A percentile compares a stretch with the other conserved stretches of the same genome.
Conservation (phyloP, 345 rosid species). For the Litchi chinensis region DNA sequence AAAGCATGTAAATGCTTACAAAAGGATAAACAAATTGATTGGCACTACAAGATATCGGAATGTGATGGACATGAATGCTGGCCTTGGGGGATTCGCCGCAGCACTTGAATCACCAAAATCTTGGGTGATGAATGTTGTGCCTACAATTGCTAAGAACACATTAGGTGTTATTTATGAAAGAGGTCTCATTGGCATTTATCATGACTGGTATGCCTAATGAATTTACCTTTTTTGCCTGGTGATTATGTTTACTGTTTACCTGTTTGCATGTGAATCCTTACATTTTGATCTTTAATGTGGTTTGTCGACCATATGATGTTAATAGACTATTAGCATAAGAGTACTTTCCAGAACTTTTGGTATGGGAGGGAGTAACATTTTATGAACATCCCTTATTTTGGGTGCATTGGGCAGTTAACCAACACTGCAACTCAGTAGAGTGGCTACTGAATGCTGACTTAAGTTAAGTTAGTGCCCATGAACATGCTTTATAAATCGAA, state of each 20-base stretch:
- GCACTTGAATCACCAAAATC: conserved; percentile 85
- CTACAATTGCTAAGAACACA: conserved; percentile 71
- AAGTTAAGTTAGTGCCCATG: neutral
- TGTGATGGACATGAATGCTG: conserved; percentile 96
- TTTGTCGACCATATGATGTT: conserved; percentile 3
- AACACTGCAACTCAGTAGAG: neutral
- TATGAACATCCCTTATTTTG: neutral
- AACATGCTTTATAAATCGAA: neutral
- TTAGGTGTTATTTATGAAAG: conserved; percentile 86
- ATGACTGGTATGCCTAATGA: conserved; percentile 72
- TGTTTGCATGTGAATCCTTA: conserved; percentile 11
- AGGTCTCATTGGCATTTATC: conserved; percentile 91
- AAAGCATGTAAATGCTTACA: conserved; percentile 72
- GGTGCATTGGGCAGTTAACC: neutral
- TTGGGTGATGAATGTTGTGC: conserved; percentile 98
- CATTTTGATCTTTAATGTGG: neutral
- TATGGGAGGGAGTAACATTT: neutral
- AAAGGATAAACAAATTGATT: conserved; percentile 66
- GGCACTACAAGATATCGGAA: conserved; percentile 85
- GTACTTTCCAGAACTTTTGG: neutral
- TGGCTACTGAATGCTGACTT: conserved; percentile 2
- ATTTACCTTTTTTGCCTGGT: neutral
- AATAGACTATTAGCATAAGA: neutral
- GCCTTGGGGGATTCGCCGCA: conserved; percentile 92
- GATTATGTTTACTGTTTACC: neutral